phyloP scores from a whole-genome alignment of 192 early-diverging fungal species.

The Dissophora ornata region DNA sequence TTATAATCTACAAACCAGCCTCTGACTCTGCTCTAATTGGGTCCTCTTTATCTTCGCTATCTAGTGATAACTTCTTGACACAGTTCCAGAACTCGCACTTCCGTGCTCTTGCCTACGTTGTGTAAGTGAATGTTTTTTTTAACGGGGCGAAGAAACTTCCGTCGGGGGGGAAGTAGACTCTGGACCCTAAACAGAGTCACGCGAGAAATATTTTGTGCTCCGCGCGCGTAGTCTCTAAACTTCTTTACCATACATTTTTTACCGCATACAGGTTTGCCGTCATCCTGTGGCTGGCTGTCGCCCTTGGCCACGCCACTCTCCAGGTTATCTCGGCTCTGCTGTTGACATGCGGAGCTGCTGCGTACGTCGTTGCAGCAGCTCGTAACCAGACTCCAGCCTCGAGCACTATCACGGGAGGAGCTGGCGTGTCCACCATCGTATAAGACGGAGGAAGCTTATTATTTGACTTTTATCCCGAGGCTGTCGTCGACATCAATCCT shows the following conservation, averaged over 20 bases:
- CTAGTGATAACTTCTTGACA: conserved; percentile 57
- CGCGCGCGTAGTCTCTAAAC: no score
- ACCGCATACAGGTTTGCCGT: conserved; percentile 54
- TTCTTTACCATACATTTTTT: neutral
- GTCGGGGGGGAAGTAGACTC: neutral
- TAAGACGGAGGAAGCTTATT: conserved; percentile 25
- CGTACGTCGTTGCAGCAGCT: conserved; percentile 57
- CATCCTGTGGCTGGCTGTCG: conserved; percentile 60
- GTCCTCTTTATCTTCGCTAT: neutral
- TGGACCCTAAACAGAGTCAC: neutral
- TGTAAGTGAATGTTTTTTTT: conserved; percentile 49
- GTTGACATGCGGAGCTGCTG: conserved; percentile 47
- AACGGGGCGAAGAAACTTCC: neutral
- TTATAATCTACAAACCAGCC: neutral
- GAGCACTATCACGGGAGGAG: conserved; percentile 58
- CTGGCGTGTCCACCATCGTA: conserved; percentile 62
- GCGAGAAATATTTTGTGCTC: neutral
- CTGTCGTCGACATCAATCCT: no score
- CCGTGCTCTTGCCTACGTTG: conserved; percentile 58
- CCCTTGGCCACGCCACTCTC: conserved; percentile 9
- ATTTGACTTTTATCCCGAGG: no score
- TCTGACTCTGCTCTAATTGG: no score
- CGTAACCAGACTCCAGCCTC: conserved; percentile 63
- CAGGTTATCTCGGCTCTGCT: conserved; percentile 51
- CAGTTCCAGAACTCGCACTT: conserved; percentile 64